Evolutionary conservation across 768 basidiomycete genomes (phyloP).

Genomic region (Mycena belliarum): DNA sequence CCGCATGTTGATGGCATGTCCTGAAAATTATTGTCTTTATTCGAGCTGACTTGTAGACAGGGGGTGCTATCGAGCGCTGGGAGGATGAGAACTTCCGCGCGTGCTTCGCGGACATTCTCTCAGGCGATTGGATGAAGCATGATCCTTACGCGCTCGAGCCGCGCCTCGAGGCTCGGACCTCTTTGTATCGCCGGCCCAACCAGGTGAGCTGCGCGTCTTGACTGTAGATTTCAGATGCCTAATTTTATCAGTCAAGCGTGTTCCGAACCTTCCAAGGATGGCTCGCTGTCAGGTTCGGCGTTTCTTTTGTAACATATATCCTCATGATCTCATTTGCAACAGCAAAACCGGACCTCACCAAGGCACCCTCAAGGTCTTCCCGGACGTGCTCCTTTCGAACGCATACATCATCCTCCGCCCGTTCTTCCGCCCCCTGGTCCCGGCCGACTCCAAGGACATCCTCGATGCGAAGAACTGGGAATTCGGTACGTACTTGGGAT

Average conservation of each 20-base stretch:
- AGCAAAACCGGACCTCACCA: slow-evolving; percentile 56
- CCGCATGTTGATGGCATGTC: slow-evolving; percentile 27
- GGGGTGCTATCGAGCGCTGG: slow-evolving; percentile 66
- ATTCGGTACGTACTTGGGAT: slow-evolving; percentile 30
- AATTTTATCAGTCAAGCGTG: slow-evolving; percentile 30
- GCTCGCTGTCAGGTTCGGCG: slow-evolving; percentile 51
- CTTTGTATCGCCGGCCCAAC: slow-evolving; percentile 49
- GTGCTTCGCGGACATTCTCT: slow-evolving; percentile 53
- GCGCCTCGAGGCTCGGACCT: slow-evolving; percentile 50
- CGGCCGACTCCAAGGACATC: slow-evolving; percentile 33
- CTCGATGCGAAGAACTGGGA: slow-evolving; percentile 44
- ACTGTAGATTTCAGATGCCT: too few relatives aligned
- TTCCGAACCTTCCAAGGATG: slow-evolving; percentile 61
- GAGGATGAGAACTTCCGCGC: slow-evolving; percentile 49
- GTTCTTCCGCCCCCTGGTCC: slow-evolving; percentile 56
- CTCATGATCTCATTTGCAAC: neutral
- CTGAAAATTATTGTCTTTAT: neutral
- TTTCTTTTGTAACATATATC: slow-evolving; percentile 25
- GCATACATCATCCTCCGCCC: slow-evolving; percentile 65
- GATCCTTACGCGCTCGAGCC: slow-evolving; percentile 57
- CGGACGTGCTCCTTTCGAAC: slow-evolving; percentile 55
- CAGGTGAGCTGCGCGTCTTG: slow-evolving; percentile 33
- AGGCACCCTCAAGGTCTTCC: slow-evolving; percentile 60
- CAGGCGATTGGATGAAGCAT: slow-evolving; percentile 51
- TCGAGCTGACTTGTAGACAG: slow-evolving; percentile 26